Evolutionary conservation across 768 basidiomycete species (phyloP).

Genomic region (Galerina marginata): DNA sequence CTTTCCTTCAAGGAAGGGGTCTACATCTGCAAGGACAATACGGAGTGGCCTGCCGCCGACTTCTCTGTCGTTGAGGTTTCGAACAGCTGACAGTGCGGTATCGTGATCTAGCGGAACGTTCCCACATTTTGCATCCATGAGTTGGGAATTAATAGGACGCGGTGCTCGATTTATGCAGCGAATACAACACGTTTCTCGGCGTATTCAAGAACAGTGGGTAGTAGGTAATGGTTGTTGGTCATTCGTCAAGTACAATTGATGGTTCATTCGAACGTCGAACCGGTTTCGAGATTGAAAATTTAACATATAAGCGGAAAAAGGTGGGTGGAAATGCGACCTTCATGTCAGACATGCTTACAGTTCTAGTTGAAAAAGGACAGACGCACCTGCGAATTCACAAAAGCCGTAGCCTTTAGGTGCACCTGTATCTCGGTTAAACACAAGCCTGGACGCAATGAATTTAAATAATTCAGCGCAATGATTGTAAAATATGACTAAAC

Average conservation of each 20-base stretch:
- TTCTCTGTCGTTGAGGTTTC: conserved; percentile 92
- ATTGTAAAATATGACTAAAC: background rate
- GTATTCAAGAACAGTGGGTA: too few species aligned
- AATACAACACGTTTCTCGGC: too few species aligned
- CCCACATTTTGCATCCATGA: too few species aligned
- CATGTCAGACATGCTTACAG: conserved; percentile 42
- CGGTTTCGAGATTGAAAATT: background rate
- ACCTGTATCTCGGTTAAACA: conserved; percentile 91
- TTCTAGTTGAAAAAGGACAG: conserved; percentile 33
- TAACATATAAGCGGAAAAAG: background rate
- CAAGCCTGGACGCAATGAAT: conserved; percentile 56
- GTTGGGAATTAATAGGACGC: too few species aligned
- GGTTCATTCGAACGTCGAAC: background rate
- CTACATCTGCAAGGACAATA: conserved; percentile 93
- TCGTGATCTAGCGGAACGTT: conserved; percentile 88
- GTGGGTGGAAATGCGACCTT: conserved; percentile 19
- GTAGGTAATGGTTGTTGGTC: conserved; percentile 11
- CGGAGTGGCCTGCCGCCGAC: conserved; percentile 92
- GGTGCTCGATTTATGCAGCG: too few species aligned
- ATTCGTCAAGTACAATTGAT: background rate
- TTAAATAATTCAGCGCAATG: background rate
- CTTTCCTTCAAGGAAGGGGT: conserved; percentile 90
- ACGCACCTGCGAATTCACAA: conserved; percentile 88
- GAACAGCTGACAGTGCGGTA: conserved; percentile 92
- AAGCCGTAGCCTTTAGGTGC: conserved; percentile 95